Evolutionary conservation across 208 protist genomes (phyloP), one percentile per base, ranked within the genome.

Genomic region (Wallacemonas sp.): DNA sequence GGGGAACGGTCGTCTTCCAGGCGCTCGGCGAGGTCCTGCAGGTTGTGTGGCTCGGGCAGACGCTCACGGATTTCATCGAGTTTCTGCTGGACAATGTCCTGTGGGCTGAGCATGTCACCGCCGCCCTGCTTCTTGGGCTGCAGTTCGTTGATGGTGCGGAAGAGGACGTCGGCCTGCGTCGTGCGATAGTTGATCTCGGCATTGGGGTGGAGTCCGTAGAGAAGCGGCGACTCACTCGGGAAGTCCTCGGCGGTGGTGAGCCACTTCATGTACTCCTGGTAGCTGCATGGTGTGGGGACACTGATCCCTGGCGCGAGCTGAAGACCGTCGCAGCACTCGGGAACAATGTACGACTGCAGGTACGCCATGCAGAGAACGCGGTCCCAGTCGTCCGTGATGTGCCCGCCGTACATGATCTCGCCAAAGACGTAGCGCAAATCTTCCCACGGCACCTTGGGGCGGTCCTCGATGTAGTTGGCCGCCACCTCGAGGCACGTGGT

Each of bases 361-460:
- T 99, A 99, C 14, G 97, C 97, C 74, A 89, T 94, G 76, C 97
- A 99, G 19, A 99, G 81, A 33, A 97, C 83, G 65, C 98, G 91
- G 85, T 99, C 98, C 88, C 92, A 98, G 74, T 99, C 96, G 78
- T 99, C 98, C 26, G 98, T 98, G 70, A 99, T 99, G 90, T 99
- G 98, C 17, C 98, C 98, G 32, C 98, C 98, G 83, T 99, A 99
- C 96, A 99, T 99, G 76, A 99, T 99, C 76, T 99, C 98, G 68
- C 98, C 98, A 89, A 99, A 99, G 29, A 99, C 97, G 86, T 99
- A 99, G 32, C 95, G 83, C 63, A 99, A 70, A 84, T 99, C 98
- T 55, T 99, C 97, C 98, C 98, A 99, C 65, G 98, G 98, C 2
- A 98, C 88, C 80, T 96, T 97, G 29, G 93, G 95, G 19, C 95